These are phyloP conservation scores for Leccinum boreale DNA, from an alignment of 768 basidiomycete genomes.

Conservation along the genomic window DNA sequence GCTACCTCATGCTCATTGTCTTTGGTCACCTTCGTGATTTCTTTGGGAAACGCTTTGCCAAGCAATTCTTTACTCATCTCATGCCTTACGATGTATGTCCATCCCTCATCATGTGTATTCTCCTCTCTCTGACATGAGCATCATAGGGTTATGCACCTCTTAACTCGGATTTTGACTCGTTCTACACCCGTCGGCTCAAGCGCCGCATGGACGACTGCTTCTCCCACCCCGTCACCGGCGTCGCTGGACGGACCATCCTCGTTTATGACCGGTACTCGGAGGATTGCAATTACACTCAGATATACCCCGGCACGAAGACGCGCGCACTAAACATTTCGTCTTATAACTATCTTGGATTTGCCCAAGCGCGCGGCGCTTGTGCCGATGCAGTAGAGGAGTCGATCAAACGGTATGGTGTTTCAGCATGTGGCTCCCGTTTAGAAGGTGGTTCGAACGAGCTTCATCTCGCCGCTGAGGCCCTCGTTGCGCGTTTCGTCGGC, in stretches of 20 bases:
- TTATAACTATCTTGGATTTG: constrained; percentile 99
- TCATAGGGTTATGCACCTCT: constrained; percentile 92
- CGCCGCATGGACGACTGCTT: constrained; percentile 95
- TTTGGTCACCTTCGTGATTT: constrained; percentile 95
- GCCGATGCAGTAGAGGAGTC: constrained; percentile 90
- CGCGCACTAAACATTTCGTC: constrained; percentile 95
- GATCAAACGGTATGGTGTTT: constrained; percentile 78
- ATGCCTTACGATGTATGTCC: constrained; percentile 78
- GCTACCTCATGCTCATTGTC: constrained; percentile 88
- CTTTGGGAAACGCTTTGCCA: constrained; percentile 78
- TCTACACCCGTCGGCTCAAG: constrained; percentile 96
- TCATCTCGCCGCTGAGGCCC: constrained; percentile 74
- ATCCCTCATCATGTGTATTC: not conserved
- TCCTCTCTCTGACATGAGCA: constrained; percentile 2
- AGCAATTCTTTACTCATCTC: constrained; percentile 72
- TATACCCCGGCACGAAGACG: constrained; percentile 74
- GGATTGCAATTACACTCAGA: constrained; percentile 77
- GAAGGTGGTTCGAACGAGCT: constrained; percentile 87
- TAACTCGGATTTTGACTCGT: constrained; percentile 98
- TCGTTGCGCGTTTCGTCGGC: constrained; percentile 88
- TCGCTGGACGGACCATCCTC: constrained; percentile 90
- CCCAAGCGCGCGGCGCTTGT: constrained; percentile 87
- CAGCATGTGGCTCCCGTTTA: constrained; percentile 71
- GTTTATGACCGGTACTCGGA: constrained; percentile 80
- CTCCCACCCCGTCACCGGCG: constrained; percentile 87